Percentiles rank a stretch among this genome's conserved stretches.
These are phyloP conservation scores for Diplodia mutila DNA, from an alignment of 2,329 filamentous ascomycete species.

Conservation along the genomic window DNA sequence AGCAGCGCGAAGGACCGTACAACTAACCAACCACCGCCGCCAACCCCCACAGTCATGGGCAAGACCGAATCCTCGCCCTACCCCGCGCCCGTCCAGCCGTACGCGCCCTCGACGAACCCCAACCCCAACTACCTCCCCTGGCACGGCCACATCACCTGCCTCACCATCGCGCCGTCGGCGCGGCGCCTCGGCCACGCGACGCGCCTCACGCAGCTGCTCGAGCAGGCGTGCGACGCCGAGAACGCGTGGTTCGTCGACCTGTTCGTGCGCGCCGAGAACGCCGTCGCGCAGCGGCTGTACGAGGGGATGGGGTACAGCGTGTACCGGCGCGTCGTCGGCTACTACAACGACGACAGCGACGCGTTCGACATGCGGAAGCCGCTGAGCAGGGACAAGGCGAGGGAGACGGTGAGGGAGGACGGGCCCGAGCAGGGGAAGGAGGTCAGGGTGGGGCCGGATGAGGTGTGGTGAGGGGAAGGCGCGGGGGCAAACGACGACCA, in stretches of 20 bases:
- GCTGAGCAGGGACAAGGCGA: slow-evolving; percentile 75
- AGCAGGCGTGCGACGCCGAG: slow-evolving; percentile 78
- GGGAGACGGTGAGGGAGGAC: slow-evolving; percentile 76
- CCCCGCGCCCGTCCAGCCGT: slow-evolving; percentile 71
- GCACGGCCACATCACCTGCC: slow-evolving; percentile 96
- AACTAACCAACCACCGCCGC: neutral
- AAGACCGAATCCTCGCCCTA: slow-evolving; percentile 86
- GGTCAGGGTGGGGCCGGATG: slow-evolving; percentile 75
- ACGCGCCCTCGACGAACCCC: slow-evolving; percentile 59
- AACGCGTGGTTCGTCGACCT: slow-evolving; percentile 95
- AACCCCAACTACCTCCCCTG: slow-evolving; percentile 85
- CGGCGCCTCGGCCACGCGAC: slow-evolving; percentile 86
- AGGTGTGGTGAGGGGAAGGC: slow-evolving; percentile 75
- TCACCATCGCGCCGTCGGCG: slow-evolving; percentile 87
- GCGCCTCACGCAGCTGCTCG: slow-evolving; percentile 78
- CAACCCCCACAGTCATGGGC: slow-evolving; percentile 90
- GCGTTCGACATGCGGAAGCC: slow-evolving; percentile 97
- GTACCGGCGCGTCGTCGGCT: slow-evolving; percentile 84
- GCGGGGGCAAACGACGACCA: no score
- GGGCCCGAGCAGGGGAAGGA: slow-evolving; percentile 65
- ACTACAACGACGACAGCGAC: slow-evolving; percentile 95
- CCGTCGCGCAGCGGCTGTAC: slow-evolving; percentile 85
- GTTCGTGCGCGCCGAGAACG: slow-evolving; percentile 88
- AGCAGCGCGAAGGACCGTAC: no score
- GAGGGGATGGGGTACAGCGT: slow-evolving; percentile 87